phyloP scores from a whole-genome alignment of 768 basidiomycete genomes.

The Boletus sensibilis region DNA sequence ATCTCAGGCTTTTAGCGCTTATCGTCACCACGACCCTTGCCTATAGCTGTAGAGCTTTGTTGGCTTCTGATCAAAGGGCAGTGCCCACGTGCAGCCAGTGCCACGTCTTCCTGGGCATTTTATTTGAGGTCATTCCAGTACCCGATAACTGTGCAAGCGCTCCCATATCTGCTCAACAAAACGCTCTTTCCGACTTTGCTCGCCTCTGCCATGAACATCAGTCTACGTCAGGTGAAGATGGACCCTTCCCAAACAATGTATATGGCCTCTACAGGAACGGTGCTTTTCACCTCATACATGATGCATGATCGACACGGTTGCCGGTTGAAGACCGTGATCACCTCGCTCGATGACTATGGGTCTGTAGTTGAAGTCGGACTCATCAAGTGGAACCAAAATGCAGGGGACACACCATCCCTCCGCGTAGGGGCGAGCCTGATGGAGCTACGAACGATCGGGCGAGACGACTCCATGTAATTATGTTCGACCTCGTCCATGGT shows the following conservation, averaged over 20 bases:
- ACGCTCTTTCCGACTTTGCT: not conserved
- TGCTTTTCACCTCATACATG: slow-evolving; percentile 14
- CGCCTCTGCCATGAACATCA: slow-evolving; percentile 17
- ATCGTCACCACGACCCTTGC: not conserved
- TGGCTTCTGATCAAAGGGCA: not conserved
- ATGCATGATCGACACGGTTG: not conserved
- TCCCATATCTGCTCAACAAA: not conserved
- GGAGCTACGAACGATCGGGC: not conserved
- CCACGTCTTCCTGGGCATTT: not conserved
- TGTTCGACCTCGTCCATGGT: not conserved
- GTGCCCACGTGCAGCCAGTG: not conserved
- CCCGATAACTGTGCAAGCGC: not conserved
- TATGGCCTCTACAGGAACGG: slow-evolving; percentile 15
- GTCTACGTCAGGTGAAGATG: slow-evolving; percentile 14
- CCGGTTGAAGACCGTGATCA: slow-evolving; percentile 7
- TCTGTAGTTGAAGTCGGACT: slow-evolving; percentile 8
- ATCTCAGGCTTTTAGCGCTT: not conserved
- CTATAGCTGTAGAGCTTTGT: not conserved
- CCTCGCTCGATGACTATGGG: slow-evolving; percentile 11
- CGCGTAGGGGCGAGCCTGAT: not conserved
- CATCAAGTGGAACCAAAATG: slow-evolving; percentile 17
- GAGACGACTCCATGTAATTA: slow-evolving; percentile 1
- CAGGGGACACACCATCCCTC: not conserved
- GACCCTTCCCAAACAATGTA: slow-evolving; percentile 10
- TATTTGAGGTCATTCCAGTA: not conserved